Conservation (phyloP, 2,329 filamentous ascomycete species). For the Colletotrichum sansevieriae region DNA sequence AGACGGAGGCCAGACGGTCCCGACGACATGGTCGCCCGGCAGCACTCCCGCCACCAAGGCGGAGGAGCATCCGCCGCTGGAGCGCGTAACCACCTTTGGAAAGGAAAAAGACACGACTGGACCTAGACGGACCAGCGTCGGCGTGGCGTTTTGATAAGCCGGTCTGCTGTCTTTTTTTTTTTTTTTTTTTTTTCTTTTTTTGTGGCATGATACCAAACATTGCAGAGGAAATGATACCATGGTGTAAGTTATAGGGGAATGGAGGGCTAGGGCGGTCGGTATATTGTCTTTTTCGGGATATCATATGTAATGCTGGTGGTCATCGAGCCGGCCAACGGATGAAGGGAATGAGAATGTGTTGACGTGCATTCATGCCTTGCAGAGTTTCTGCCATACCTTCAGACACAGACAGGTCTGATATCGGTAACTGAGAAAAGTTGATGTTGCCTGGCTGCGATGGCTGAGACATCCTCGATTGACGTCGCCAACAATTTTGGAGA, state of each 20-base stretch:
- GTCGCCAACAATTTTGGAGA: background rate
- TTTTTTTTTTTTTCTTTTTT: conserved; percentile 13
- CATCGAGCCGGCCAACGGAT: conserved; percentile 7
- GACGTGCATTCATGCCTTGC: background rate
- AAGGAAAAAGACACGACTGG: conserved; percentile 22
- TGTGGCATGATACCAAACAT: conserved; percentile 39
- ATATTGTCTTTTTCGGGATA: conserved; percentile 3
- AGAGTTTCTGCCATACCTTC: too few relatives aligned
- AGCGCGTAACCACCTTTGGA: conserved; percentile 41
- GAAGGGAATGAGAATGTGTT: conserved; percentile 17
- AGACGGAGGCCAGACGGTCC: conserved; percentile 58
- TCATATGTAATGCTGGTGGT: conserved; percentile 21
- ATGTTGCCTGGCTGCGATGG: background rate
- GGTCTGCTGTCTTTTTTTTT: conserved; percentile 14
- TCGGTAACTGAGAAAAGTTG: too few relatives aligned
- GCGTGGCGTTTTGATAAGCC: conserved; percentile 34
- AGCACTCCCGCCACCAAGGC: conserved; percentile 57
- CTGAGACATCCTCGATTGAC: conserved; percentile 8
- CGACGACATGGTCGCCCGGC: conserved; percentile 64
- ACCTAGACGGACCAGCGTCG: conserved; percentile 34
- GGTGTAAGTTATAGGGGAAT: conserved; percentile 20
- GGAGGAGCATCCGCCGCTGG: conserved; percentile 52
- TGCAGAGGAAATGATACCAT: conserved; percentile 35
- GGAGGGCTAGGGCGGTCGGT: conserved; percentile 11
- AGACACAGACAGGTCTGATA: too few relatives aligned